Evolutionary conservation across 2,329 filamentous ascomycete species (phyloP).

Genomic region (Sporothrix humicola): DNA sequence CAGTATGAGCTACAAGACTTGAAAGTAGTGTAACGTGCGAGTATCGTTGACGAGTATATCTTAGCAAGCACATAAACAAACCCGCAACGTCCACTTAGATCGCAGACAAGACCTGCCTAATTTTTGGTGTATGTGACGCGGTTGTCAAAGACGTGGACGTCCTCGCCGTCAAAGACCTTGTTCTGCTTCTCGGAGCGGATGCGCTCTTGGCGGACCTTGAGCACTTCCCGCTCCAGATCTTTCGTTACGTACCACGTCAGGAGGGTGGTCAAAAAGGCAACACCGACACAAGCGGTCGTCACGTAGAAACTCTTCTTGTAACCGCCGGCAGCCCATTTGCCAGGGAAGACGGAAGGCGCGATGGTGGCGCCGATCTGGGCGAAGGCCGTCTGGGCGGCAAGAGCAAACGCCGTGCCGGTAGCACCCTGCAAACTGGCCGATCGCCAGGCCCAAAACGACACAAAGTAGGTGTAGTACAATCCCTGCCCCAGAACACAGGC

Average conservation of each 20-base stretch:
- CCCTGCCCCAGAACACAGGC: slow-evolving; percentile 46
- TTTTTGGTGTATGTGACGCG: background rate
- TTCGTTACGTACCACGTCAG: background rate
- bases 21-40: too few species aligned
- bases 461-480: slow-evolving; percentile 52
- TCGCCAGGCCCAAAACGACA: slow-evolving; percentile 55
- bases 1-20: too few species aligned
- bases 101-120: too few species aligned
- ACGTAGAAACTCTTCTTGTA: background rate
- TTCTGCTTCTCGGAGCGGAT: background rate
- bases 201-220: background rate
- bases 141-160: background rate
- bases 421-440: slow-evolving; percentile 48
- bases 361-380: background rate
- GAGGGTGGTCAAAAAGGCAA: background rate
- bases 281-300: background rate
- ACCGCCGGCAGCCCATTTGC: background rate
- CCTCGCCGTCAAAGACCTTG: background rate
- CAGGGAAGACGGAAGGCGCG: background rate
- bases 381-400: background rate
- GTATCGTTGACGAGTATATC: too few species aligned
- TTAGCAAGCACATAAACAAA: too few species aligned
- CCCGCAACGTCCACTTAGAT: too few species aligned
- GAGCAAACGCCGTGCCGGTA: slow-evolving; percentile 5
- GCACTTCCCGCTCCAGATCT: background rate